Evolutionary conservation across 129 eudicot species (phyloP), one percentile per base, ranked within the genome.

Genomic region (Flaveria bidentis): DNA sequence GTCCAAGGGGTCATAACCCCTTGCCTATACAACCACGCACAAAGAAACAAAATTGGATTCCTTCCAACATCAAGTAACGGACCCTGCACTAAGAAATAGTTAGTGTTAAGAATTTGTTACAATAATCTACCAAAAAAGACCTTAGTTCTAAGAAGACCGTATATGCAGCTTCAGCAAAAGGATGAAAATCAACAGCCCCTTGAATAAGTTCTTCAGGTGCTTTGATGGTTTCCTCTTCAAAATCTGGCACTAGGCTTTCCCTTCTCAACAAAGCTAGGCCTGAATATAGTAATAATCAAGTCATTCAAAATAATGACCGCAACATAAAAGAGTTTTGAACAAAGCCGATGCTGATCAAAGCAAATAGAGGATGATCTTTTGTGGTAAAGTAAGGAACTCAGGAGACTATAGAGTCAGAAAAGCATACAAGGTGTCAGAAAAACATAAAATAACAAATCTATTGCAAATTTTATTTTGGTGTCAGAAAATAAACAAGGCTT

Each of bases 101-200:
- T 71, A 15, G 18, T 39, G 36, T 33, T 52, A 16, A 33, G n/a
- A 65, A 77, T 33, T 33, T 73, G 23, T 61, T 26, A 74, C 52
- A 6, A 47, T 67, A 79, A 75, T 25, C 39, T 2, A 46, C 52
- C 46, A 23, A 69, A 80, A 77, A 47, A 74, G 47, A 61, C 13
- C 71, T 39, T 13, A 53, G 75, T 25, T 76, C 74, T 51, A 22
- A 70, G 49, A 73, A 53, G 41, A 90, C 96, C 77, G 96, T 90
- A 26, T 90, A 90, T n/a, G 96, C 96, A 65, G 92, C 92, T 82
- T 90, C 92, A 47, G 96, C 90, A 65, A 87, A 90, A 22, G 86
- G 86, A 87, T 90, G 92, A 69, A 76, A 83, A 77, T 67, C 71
- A 67, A 69, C 41, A 64, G 96, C 96, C 75, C 86, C 86, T n/a